These are phyloP conservation scores for Blastobotrys niveus DNA, from an alignment of 1,139 yeast genomes.

Conservation along the genomic window DNA sequence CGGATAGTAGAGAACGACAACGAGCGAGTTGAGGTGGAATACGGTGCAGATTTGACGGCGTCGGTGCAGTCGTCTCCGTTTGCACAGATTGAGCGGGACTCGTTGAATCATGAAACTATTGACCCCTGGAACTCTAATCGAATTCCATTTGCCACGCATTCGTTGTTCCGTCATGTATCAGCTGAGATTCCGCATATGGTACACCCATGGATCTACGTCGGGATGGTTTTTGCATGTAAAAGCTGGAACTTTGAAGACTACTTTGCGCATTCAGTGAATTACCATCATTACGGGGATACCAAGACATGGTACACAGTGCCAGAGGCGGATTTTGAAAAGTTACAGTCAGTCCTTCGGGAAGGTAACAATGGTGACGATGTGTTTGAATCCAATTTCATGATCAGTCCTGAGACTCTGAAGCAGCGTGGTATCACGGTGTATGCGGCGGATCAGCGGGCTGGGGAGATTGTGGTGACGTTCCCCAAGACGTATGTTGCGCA, in stretches of 20 bases:
- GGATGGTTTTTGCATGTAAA: constrained; percentile 61
- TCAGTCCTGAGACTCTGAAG: constrained; percentile 55
- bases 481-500: constrained; percentile 80
- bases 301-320: constrained; percentile 80
- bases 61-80: constrained; percentile 46
- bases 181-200: constrained; percentile 39
- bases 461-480: constrained; percentile 72
- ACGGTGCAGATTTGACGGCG: constrained; percentile 42
- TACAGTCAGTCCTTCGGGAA: constrained; percentile 26
- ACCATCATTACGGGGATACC: constrained; percentile 60
- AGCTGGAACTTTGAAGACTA: constrained; percentile 74
- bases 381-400: constrained; percentile 70
- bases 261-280: constrained; percentile 55
- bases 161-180: constrained; percentile 42
- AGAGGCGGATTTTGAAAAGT: constrained; percentile 56
- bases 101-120: constrained; percentile 13
- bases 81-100: constrained; percentile 38
- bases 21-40: constrained; percentile 43
- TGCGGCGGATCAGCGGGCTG: constrained; percentile 71
- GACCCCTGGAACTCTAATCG: constrained; percentile 69
- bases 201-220: constrained; percentile 46
- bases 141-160: constrained; percentile 50
- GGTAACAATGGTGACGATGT: constrained; percentile 12
- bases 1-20: constrained; percentile 34
- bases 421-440: constrained; percentile 53